Evolutionary conservation across 768 basidiomycete species (phyloP).

Genomic region (Rhodotorula paludigena): DNA sequence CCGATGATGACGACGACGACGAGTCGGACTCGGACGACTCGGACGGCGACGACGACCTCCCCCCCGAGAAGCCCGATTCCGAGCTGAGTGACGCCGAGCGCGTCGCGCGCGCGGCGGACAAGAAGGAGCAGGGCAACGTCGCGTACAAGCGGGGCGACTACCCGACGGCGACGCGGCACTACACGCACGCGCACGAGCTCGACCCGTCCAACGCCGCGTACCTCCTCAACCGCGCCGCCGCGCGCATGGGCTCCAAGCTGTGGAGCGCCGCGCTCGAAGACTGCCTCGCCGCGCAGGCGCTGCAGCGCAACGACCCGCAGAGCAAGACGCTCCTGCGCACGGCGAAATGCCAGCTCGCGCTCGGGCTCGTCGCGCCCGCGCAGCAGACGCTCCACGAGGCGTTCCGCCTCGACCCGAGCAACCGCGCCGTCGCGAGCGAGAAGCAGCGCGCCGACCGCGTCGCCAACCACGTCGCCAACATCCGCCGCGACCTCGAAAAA

Average conservation of each 20-base stretch:
- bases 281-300: constrained; percentile 65
- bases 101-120: constrained; percentile 50
- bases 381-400: constrained; percentile 62
- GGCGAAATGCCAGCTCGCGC: constrained; percentile 74
- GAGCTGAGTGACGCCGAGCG: constrained; percentile 28
- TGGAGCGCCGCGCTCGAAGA: constrained; percentile 70
- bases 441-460: constrained; percentile 63
- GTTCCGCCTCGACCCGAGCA: constrained; percentile 60
- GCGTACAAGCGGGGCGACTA: constrained; percentile 35
- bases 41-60: constrained; percentile 6
- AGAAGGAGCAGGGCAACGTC: constrained; percentile 70
- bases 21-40: constrained; percentile 11
- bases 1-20: constrained; percentile 9
- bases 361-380: constrained; percentile 65
- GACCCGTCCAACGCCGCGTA: constrained; percentile 67
- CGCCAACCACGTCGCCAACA: constrained; percentile 33
- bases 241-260: constrained; percentile 73
- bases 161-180: constrained; percentile 45
- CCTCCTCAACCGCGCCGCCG: constrained; percentile 78
- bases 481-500: constrained; percentile 52
- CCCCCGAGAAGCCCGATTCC: constrained; percentile 19
- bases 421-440: constrained; percentile 59
- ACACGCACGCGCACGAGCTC: constrained; percentile 69
- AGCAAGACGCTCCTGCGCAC: constrained; percentile 75
- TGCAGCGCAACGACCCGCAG: constrained; percentile 61